Evolutionary conservation across 192 early-diverging fungal genomes (phyloP), one percentile per base, ranked within the genome.

Genomic region (Kickxella alabastrina): DNA sequence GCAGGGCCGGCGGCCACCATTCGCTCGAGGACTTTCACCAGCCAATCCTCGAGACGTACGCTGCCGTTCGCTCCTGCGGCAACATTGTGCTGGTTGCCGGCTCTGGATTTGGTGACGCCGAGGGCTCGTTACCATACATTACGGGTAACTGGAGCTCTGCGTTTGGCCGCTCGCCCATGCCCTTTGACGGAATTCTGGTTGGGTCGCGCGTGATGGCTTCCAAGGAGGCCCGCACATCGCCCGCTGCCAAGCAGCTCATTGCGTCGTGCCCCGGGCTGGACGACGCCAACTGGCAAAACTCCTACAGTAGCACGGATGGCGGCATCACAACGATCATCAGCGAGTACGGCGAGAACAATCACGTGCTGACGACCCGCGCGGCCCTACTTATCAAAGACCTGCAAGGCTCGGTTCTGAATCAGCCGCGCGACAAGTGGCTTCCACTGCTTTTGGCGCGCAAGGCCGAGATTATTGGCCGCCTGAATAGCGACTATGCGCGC

Each of bases 161-260:
- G 40, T 90, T 85, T 57, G 91, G 85, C 42, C 83, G 82, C 49
- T 85, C 91, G 9, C 85, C 92, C 31, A 98, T 98, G 95, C 95
- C 95, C 3, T 89, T 92, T 59, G 95, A 97, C 60, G 95, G 92
- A 72, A 76, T 95, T 23, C 72, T 97, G 45, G 86, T 97, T 49
- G 95, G 89, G n/a, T 95, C 92, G n/a, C 89, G 90, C 50, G 82
- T 95, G 45, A 92, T 98, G 91, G 91, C 92, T 26, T 87, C 93
- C 39, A 87, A 90, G 62, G 93, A 98, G 69, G 83, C 82, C 36
- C 65, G 81, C 29, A 86, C 92, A 3, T 89, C 88, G 18, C 75
- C 60, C 1, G 83, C 69, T 3, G 90, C 86, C 39, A 98, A 95
- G 78, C 75, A 93, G 60, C 82, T 91, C 32, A 94, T 98, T 61